Evolutionary conservation across 306 rosid species (phyloP), one percentile per base, ranked within the genome.

Genomic region (Chamaecrista fasciculata): DNA sequence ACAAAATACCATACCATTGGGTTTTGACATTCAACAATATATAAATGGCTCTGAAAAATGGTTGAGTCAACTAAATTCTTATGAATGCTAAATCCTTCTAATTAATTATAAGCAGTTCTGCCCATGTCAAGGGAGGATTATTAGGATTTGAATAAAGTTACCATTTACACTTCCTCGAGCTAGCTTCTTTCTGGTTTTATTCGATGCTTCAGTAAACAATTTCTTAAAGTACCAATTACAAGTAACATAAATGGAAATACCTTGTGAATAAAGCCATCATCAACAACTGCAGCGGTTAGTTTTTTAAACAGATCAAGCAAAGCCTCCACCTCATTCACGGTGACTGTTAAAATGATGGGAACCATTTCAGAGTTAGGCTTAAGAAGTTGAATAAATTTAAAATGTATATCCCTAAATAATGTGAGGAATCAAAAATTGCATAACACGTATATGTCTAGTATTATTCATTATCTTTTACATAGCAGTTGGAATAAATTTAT

Each of bases 321-420:
- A 61, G 96, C 92, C 77, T 88, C 96, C 55, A 91, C 85, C 76
- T 91, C 97, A 78, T 88, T 91, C 37, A 85, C 79, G 25, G 89
- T 81, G 81, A 91, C 97, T 86, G 86, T 31, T 43, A 57, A 16
- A 31, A 57, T 31, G 43, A 31, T 57, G 16, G 31, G 63, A 43
- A 57, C n/a, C 25, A 31, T 31, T 16, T 16, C 25, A 57, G 19
- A 71, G 53, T 57, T 39, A 14, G 12, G 55, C 26, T 33, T 19
- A n/a, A 67, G 24, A 24, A 6, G 28, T 39, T n/a, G 10, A 20
- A 11, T 40, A 40, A 31, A 33, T 43, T 59, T 25, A 29, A 57
- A 18, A 51, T 44, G 14, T 25, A 51, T 52, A 24, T 28, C 60
- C 55, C 18, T 11, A 50, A 19, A 43, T 15, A 73, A 74, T 34